phyloP scores from a whole-genome alignment of 1,284 basidiomycete species.

The Ustilago lituana region DNA sequence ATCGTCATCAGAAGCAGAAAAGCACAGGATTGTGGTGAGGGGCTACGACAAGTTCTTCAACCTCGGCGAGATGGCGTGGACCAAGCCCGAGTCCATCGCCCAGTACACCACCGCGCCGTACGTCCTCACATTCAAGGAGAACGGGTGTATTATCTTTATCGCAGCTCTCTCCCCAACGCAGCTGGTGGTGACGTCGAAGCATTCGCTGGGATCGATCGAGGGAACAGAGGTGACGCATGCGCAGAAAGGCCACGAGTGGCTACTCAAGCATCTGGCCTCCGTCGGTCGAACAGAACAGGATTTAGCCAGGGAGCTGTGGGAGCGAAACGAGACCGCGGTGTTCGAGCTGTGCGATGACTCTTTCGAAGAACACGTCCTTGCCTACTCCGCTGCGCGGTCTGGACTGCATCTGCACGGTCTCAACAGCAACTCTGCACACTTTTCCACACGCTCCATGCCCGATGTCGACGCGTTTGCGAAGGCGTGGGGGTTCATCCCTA shows the following conservation, averaged over 20 bases:
- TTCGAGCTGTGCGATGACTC: constrained; percentile 88
- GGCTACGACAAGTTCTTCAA: constrained; percentile 99
- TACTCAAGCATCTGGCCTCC: constrained; percentile 76
- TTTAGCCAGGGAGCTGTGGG: constrained; percentile 81
- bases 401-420: constrained; percentile 89
- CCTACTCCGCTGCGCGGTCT: constrained; percentile 81
- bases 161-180: constrained; percentile 80
- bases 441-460: constrained; percentile 72
- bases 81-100: constrained; percentile 69
- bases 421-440: constrained; percentile 78
- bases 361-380: constrained; percentile 96
- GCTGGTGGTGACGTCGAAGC: constrained; percentile 90
- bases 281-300: constrained; percentile 78
- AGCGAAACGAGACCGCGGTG: constrained; percentile 86
- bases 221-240: constrained; percentile 73
- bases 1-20: constrained; percentile 4
- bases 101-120: constrained; percentile 82
- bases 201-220: constrained; percentile 68
- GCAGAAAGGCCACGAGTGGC: constrained; percentile 82
- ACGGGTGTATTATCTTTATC: constrained; percentile 98
- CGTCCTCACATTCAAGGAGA: constrained; percentile 90
- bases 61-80: constrained; percentile 94
- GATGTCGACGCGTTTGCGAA: constrained; percentile 81
- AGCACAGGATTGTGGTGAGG: constrained; percentile 81
- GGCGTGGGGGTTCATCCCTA: constrained; percentile 91